These are phyloP conservation scores for Scenedesmus sp. DNA, from an alignment of 163 green algal species.

Conservation along the genomic window DNA sequence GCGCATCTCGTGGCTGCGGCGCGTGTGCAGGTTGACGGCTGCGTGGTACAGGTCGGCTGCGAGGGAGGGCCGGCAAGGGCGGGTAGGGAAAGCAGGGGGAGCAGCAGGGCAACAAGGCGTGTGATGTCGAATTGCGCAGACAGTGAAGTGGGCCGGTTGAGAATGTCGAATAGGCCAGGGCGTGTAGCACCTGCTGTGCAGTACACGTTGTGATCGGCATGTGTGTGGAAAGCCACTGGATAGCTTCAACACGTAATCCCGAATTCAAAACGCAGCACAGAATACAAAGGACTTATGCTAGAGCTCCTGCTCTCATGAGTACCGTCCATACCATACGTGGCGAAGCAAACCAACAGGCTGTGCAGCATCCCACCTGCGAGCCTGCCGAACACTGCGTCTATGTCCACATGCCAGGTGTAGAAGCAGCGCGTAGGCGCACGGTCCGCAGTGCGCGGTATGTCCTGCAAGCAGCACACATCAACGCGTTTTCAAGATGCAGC, in stretches of 20 bases:
- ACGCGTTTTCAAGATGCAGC: background rate
- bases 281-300: too few species aligned
- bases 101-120: background rate
- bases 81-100: background rate
- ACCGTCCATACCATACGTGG: too few species aligned
- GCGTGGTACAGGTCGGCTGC: slow-evolving; percentile 37
- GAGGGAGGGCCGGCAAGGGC: too few species aligned
- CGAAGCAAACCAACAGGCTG: too few species aligned
- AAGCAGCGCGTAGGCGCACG: slow-evolving; percentile 87
- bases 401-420: slow-evolving; percentile 83
- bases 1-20: background rate
- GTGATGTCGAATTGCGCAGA: background rate
- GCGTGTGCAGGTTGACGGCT: slow-evolving; percentile 35
- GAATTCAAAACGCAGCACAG: too few species aligned
- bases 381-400: slow-evolving; percentile 53
- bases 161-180: too few species aligned
- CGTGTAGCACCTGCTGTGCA: too few species aligned
- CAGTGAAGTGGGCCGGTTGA: background rate
- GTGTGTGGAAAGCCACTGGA: background rate
- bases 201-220: background rate
- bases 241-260: too few species aligned
- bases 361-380: slow-evolving; percentile 54
- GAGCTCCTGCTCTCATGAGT: too few species aligned
- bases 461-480: slow-evolving; percentile 63
- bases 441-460: slow-evolving; percentile 85